These are phyloP conservation scores for Aspergillus brasiliensis DNA, from an alignment of 2,329 filamentous ascomycete species.

Conservation along the genomic window DNA sequence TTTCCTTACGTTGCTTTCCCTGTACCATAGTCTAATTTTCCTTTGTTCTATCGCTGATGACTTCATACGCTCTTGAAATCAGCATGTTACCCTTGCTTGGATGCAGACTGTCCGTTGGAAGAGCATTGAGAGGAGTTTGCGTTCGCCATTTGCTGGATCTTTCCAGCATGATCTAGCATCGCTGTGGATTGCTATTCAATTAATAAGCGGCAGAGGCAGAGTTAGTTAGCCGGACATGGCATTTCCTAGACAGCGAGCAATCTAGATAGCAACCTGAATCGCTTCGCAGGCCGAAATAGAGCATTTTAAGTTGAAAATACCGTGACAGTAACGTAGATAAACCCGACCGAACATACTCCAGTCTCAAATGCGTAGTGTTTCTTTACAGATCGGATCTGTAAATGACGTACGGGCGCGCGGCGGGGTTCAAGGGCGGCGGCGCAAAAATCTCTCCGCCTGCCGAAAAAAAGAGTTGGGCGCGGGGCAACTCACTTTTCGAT, in stretches of 20 bases:
- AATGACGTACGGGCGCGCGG: slow-evolving; percentile 17
- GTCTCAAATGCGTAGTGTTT: too few relatives aligned
- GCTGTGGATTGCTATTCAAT: not conserved
- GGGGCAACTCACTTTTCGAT: slow-evolving; percentile 26
- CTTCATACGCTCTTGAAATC: not conserved
- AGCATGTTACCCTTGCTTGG: not conserved
- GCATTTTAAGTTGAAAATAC: too few relatives aligned
- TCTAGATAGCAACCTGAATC: too few relatives aligned
- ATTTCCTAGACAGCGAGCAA: not conserved
- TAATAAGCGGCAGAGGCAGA: not conserved
- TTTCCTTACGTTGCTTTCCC: not conserved
- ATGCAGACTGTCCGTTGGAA: not conserved
- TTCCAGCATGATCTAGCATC: not conserved
- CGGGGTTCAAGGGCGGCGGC: slow-evolving; percentile 15
- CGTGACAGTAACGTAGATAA: too few relatives aligned
- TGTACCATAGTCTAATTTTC: not conserved
- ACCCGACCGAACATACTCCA: too few relatives aligned
- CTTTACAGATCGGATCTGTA: not conserved
- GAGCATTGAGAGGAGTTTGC: not conserved
- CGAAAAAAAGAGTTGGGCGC: slow-evolving; percentile 34
- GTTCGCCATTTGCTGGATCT: not conserved
- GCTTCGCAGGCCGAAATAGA: too few relatives aligned
- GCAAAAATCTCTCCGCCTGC: slow-evolving; percentile 30
- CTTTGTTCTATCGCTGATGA: not conserved
- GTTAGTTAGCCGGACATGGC: not conserved